Conservation (phyloP, 2,329 filamentous ascomycete genomes). For the Aspergillus brasiliensis region DNA sequence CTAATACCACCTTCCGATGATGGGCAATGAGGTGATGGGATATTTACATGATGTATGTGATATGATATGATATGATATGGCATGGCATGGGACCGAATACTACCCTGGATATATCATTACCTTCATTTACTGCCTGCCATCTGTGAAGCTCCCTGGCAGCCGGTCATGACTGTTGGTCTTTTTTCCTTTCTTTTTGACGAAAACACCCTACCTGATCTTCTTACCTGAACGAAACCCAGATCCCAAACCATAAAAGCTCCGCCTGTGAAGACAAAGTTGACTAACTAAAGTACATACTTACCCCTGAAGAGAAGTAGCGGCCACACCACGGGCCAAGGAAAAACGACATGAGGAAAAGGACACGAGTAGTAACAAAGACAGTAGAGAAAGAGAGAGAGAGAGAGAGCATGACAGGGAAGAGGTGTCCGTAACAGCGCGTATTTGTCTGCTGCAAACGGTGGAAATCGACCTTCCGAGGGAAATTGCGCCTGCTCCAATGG, state of each 20-base stretch:
- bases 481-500: background rate
- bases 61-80: background rate
- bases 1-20: background rate
- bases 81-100: background rate
- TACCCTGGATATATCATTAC: slow-evolving; percentile 13
- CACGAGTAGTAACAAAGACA: slow-evolving; percentile 28
- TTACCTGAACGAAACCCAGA: slow-evolving; percentile 38
- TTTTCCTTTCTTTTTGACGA: slow-evolving; percentile 16
- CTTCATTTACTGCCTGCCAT: slow-evolving; percentile 18
- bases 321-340: slow-evolving; percentile 37
- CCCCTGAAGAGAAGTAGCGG: slow-evolving; percentile 29
- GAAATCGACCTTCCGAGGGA: slow-evolving; percentile 7
- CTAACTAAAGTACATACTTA: slow-evolving; percentile 50
- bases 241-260: slow-evolving; percentile 19
- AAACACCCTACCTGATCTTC: slow-evolving; percentile 48
- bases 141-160: slow-evolving; percentile 25
- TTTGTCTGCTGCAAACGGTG: background rate
- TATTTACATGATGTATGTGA: background rate
- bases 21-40: background rate
- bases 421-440: background rate
- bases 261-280: slow-evolving; percentile 22
- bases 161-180: slow-evolving; percentile 26
- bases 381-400: slow-evolving; percentile 8
- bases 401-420: background rate
- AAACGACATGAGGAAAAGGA: slow-evolving; percentile 22